Evolutionary conservation across 225 moss, liverwort and hornwort species (phyloP).

Genomic region (Antitrichia curtipendula): DNA sequence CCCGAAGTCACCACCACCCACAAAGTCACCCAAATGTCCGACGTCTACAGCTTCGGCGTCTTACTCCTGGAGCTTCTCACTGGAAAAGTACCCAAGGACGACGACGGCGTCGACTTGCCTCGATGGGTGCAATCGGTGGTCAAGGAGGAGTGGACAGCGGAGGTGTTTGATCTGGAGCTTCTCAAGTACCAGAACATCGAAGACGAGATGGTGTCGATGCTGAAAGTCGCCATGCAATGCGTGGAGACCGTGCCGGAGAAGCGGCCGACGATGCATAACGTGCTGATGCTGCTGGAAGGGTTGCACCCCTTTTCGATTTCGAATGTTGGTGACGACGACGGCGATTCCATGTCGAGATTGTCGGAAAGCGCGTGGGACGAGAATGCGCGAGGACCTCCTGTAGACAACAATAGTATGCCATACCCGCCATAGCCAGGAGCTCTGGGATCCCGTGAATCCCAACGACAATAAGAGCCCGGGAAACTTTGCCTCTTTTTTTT

Average conservation of each 20-base stretch:
- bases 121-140: slow-evolving; percentile 89
- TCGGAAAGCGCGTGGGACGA: neutral
- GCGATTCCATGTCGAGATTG: neutral
- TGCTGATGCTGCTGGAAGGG: slow-evolving; percentile 62
- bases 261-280: slow-evolving; percentile 65
- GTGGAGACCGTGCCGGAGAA: slow-evolving; percentile 48
- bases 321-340: slow-evolving; percentile 29
- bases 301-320: slow-evolving; percentile 53
- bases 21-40: slow-evolving; percentile 64
- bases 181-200: slow-evolving; percentile 72
- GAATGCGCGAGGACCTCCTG: neutral
- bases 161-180: slow-evolving; percentile 80
- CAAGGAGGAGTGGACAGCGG: slow-evolving; percentile 81
- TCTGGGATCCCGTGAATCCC: neutral
- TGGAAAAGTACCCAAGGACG: slow-evolving; percentile 70
- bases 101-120: slow-evolving; percentile 76
- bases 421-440: neutral
- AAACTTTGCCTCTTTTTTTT: neutral
- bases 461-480: neutral
- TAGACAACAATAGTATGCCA: neutral
- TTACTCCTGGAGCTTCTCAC: slow-evolving; percentile 78
- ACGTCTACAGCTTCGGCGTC: slow-evolving; percentile 98
- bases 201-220: slow-evolving; percentile 88
- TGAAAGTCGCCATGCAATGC: slow-evolving; percentile 85
- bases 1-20: slow-evolving; percentile 68